Conservation (phyloP, 2,329 filamentous ascomycete species). For the Alternaria triticimaculans region DNA sequence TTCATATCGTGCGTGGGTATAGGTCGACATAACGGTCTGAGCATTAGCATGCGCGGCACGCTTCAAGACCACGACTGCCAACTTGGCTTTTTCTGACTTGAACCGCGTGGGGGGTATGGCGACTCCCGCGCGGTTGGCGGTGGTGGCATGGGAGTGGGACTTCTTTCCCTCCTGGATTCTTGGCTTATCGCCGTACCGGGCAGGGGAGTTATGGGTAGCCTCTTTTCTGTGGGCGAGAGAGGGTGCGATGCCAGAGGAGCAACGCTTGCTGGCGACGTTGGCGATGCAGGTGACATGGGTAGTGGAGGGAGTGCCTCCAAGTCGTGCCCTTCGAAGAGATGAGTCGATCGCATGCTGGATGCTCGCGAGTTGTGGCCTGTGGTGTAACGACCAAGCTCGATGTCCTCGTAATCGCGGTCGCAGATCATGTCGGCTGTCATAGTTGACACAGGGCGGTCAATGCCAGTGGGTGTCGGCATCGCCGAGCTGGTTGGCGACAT, state of each 20-base stretch:
- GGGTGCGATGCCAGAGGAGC: background rate
- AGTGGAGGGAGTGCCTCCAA: constrained; percentile 27
- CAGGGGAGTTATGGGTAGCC: background rate
- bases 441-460: constrained; percentile 5
- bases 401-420: constrained; percentile 29
- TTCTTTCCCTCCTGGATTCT: background rate
- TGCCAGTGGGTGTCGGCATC: background rate
- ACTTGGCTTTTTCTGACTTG: constrained; percentile 4
- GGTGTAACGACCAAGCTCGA: constrained; percentile 31
- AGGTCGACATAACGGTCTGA: background rate
- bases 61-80: constrained; percentile 21
- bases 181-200: background rate
- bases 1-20: background rate
- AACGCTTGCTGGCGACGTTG: background rate
- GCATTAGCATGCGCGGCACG: background rate
- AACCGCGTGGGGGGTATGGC: background rate
- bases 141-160: background rate
- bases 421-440: constrained; percentile 24
- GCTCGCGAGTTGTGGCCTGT: constrained; percentile 15
- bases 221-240: background rate
- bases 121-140: background rate
- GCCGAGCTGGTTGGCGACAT: constrained; percentile 12
- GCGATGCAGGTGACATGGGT: constrained; percentile 6
- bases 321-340: constrained; percentile 9
- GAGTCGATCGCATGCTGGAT: constrained; percentile 13